Evolutionary conservation across 768 basidiomycete genomes (phyloP), one percentile per base, ranked within the genome.

Genomic region (Mycena pura): DNA sequence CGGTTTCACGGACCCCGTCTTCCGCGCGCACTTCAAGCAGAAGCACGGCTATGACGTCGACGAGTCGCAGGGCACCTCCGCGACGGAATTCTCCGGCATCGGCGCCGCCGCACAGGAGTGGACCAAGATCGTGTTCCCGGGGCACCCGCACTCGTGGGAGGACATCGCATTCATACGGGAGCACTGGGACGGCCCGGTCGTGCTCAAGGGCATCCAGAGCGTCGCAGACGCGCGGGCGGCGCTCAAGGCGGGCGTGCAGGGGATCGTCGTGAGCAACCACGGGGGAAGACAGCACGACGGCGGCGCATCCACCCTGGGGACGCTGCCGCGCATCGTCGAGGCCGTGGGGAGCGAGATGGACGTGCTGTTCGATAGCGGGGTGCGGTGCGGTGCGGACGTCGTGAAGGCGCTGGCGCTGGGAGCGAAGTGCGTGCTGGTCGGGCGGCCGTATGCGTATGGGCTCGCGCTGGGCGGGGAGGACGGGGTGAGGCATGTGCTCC

Each of bases 321-420:
- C 77, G 8, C 77, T 83, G 8, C 34, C 50, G 21, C 34, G 61
- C 69, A 38, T 80, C 78, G 6, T 69, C 74, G 31, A 74, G 71
- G 43, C 70, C 76, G 53, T 58, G 53, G 27, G 66, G 38, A 10
- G 74, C 73, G 72, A 76, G 56, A 64, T 82, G 38, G 77, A 77
- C 3, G 69, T 84, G 34, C 63, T 84, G 7, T 82, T 76, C 60
- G 73, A 75, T 64, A 83, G 77, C 41, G 85, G 87, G 5, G 81
- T 87, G 41, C 76, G 86, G 38, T 79, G 78, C 3, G 86, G 82
- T 6, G 77, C 81, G 24, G 86, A 87, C 49, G 71, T 86, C 24
- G 74, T 84, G 55, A 81, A 83, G 63, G 86, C 86, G 1, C 72
- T 86, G 15, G 85, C 85, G 0, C 71, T 87, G 10, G 86, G 86